Evolutionary conservation across 345 rosid genomes (phyloP).

Genomic region (Isatis tinctoria): DNA sequence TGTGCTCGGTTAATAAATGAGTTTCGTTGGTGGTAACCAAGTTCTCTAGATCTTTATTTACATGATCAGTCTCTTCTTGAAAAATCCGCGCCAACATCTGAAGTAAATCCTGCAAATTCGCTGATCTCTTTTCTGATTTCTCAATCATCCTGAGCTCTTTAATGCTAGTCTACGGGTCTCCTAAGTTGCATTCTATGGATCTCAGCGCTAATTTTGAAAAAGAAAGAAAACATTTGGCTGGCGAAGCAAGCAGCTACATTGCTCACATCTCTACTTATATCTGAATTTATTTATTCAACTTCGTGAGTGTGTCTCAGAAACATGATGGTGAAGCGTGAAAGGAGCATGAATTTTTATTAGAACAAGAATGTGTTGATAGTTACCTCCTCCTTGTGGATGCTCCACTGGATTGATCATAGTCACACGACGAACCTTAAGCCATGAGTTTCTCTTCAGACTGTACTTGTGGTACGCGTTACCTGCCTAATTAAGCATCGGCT

Average conservation of each 20-base stretch:
- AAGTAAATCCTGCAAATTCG: too few species aligned
- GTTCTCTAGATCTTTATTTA: too few species aligned
- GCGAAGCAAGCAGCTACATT: conserved; percentile 4
- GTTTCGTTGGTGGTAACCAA: too few species aligned
- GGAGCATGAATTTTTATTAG: background rate
- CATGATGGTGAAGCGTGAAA: conserved; percentile 10
- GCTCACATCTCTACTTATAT: background rate
- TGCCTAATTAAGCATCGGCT: conserved; percentile 68
- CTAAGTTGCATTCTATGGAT: conserved; percentile 23
- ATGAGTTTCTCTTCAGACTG: conserved; percentile 70
- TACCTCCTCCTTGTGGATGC: conserved; percentile 88
- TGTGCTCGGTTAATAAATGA: too few species aligned
- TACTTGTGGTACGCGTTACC: conserved; percentile 76
- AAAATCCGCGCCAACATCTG: too few species aligned
- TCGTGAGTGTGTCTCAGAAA: background rate
- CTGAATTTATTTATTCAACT: conserved; percentile 1
- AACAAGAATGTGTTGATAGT: conserved; percentile 76
- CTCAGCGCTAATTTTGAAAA: conserved; percentile 21
- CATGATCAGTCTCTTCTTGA: too few species aligned
- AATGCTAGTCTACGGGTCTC: conserved; percentile 11
- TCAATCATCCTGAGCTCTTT: conserved; percentile 8
- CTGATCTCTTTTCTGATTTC: background rate
- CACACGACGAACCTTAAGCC: conserved; percentile 86
- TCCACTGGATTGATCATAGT: conserved; percentile 85
- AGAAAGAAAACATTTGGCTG: background rate